A percentile compares a stretch with the other conserved stretches of the same genome.
Conservation (phyloP, 2,329 filamentous ascomycete species). For the Coniochaeta hoffmannii region DNA sequence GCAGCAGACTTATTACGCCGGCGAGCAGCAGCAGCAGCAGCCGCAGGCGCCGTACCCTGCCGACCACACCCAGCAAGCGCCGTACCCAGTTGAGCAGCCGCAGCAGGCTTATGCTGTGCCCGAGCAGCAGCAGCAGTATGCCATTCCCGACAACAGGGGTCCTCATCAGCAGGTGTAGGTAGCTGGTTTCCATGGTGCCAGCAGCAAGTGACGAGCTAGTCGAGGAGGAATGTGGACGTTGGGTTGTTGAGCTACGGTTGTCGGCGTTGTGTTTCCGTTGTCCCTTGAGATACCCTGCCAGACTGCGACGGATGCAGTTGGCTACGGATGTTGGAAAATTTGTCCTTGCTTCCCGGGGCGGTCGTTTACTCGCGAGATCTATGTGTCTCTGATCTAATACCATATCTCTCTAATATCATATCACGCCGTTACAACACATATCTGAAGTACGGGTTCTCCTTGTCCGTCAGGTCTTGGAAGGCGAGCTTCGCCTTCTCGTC, state of each 20-base stretch:
- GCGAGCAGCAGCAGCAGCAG: background rate
- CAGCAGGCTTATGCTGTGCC: background rate
- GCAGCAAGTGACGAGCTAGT: too few species aligned
- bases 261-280: background rate
- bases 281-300: conserved; percentile 2
- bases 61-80: background rate
- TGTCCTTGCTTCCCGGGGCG: background rate
- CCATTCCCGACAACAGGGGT: background rate
- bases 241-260: background rate
- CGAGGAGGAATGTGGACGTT: background rate
- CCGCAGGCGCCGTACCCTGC: background rate
- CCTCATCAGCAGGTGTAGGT: background rate
- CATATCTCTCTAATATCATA: background rate
- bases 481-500: conserved; percentile 55
- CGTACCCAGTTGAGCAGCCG: background rate
- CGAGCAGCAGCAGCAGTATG: background rate
- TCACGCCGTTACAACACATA: conserved; percentile 39
- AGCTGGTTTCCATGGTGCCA: background rate
- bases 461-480: conserved; percentile 62
- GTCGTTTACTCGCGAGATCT: background rate
- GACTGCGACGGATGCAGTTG: background rate
- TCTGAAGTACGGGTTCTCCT: conserved; percentile 59
- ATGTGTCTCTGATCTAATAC: background rate
- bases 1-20: background rate
- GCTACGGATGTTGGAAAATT: background rate